Evolutionary conservation across 1,284 basidiomycete species (phyloP).

Genomic region (Irpex rosettiformis): DNA sequence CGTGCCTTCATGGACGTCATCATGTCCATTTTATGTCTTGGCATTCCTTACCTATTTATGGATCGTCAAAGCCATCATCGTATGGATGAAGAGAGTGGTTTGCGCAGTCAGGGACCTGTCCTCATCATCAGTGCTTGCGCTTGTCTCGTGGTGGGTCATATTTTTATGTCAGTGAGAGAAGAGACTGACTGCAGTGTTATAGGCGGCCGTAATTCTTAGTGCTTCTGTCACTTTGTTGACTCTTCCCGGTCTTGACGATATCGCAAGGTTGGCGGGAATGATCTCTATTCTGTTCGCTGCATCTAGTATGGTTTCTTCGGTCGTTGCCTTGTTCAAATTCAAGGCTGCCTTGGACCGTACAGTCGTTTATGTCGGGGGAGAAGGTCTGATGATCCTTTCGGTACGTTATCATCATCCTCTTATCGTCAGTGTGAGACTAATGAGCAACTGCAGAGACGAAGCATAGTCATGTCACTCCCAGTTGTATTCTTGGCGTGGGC

Average conservation of each 20-base stretch:
- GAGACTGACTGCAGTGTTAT: slow-evolving; percentile 10
- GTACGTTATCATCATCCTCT: slow-evolving; percentile 33
- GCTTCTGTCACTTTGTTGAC: slow-evolving; percentile 76
- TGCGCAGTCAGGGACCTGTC: slow-evolving; percentile 50
- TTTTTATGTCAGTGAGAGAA: slow-evolving; percentile 1
- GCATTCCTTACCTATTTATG: slow-evolving; percentile 70
- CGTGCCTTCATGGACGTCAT: slow-evolving; percentile 53
- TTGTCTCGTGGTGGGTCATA: slow-evolving; percentile 58
- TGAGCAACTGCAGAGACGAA: slow-evolving; percentile 43
- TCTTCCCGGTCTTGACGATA: slow-evolving; percentile 62
- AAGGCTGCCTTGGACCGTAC: slow-evolving; percentile 57
- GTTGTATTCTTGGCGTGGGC: slow-evolving; percentile 69
- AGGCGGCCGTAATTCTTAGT: slow-evolving; percentile 76
- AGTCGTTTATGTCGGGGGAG: slow-evolving; percentile 40
- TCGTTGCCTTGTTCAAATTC: slow-evolving; percentile 63
- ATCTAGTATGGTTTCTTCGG: slow-evolving; percentile 62
- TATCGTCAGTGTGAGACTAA: slow-evolving; percentile 1
- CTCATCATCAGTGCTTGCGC: slow-evolving; percentile 61
- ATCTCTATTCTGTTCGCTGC: slow-evolving; percentile 64
- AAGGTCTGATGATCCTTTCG: slow-evolving; percentile 56
- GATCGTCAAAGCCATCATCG: slow-evolving; percentile 44
- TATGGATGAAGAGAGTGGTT: slow-evolving; percentile 56
- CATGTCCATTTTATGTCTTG: slow-evolving; percentile 60
- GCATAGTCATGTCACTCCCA: slow-evolving; percentile 66
- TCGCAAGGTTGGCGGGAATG: slow-evolving; percentile 59